phyloP scores from a whole-genome alignment of 495 filamentous ascomycete species.

The Trichoderma virens region DNA sequence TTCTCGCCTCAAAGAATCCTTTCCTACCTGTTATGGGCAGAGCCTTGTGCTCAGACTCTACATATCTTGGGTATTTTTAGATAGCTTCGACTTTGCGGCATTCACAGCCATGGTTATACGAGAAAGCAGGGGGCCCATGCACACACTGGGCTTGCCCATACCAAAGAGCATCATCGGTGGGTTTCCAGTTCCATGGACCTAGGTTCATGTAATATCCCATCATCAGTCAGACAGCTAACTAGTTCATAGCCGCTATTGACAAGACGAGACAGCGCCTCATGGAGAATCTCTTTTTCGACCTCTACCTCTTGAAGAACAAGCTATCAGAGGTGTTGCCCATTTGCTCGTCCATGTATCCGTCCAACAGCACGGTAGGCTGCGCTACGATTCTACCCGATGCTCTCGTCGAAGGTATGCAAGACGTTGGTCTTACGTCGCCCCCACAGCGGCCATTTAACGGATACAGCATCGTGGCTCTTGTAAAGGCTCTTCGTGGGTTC shows the following conservation, averaged over 20 bases:
- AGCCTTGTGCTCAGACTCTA: constrained; percentile 21
- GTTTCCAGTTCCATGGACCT: neutral
- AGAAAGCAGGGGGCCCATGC: constrained; percentile 11
- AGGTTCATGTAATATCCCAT: neutral
- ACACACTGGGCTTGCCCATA: constrained; percentile 14
- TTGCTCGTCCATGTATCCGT: neutral
- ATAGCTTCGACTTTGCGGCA: neutral
- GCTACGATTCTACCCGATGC: constrained; percentile 12
- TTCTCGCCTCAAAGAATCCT: constrained; percentile 16
- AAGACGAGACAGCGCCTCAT: constrained; percentile 9
- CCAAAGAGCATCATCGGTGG: constrained; percentile 11
- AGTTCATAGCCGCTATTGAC: constrained; percentile 9
- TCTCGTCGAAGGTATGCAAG: constrained; percentile 11
- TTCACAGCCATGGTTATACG: constrained; percentile 9
- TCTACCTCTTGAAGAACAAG: neutral
- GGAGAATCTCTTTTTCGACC: neutral
- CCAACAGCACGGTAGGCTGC: constrained; percentile 12
- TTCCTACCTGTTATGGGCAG: constrained; percentile 9
- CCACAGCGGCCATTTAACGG: neutral
- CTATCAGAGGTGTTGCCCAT: neutral
- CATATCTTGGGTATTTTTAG: constrained; percentile 12
- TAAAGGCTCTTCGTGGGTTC: neutral
- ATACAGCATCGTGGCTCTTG: neutral
- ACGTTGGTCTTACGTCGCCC: neutral
- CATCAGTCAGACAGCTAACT: too few relatives aligned